Base-by-base conservation (phyloP, 176 grass and related monocot species). In the Aegilops bicornis region DNA sequence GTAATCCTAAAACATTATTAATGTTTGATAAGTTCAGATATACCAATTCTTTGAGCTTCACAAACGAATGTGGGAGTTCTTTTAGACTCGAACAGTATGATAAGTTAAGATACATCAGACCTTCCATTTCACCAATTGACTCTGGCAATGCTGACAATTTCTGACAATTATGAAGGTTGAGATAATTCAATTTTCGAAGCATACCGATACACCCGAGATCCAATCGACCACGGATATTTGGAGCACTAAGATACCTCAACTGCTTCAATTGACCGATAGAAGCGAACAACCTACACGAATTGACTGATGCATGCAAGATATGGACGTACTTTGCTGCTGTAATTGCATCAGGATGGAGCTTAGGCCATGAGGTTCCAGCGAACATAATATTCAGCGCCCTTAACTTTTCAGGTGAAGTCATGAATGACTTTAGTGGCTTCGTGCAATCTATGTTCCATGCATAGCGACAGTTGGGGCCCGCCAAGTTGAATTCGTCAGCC, bases 181-280 rank as follows among this genome's bases (percentile, higher is more conserved):
- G 71, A 10, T 85, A 64, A 10, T 48, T 40, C 33, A 85, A 30
- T 29, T 36, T 37, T 4, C 29, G n/a, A 2, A 82, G 85, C 17
- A 63, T 39, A 31, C 9, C 15, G 3, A 87, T 82, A 19, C 19
- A 62, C 5, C 15, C 4, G 3, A 66, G 66, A 10, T 80, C 11
- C 12, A 2, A 17, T 29, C 7, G 0, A 52, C 42, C 27, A 10
- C 4, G 22, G 10, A 65, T 45, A 22, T 8, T 3, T 30, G 63
- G 63, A 65, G 63, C 63, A 65, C 0, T 7, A 30, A 65, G 63
- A 65, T 16, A 69, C 6, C 75, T 72, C 42, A 87, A 69, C 6
- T 70, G 85, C 30, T 87, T 80, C 60, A 87, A 6, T 22, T 31
- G 3, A 0, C 27, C 40, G 68, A 84, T 45, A 37, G 59, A 83